Percentiles rank a stretch among this genome's conserved stretches.
These are phyloP conservation scores for Plenodomus lindquistii DNA, from an alignment of 2,329 filamentous ascomycete species.

Conservation along the genomic window DNA sequence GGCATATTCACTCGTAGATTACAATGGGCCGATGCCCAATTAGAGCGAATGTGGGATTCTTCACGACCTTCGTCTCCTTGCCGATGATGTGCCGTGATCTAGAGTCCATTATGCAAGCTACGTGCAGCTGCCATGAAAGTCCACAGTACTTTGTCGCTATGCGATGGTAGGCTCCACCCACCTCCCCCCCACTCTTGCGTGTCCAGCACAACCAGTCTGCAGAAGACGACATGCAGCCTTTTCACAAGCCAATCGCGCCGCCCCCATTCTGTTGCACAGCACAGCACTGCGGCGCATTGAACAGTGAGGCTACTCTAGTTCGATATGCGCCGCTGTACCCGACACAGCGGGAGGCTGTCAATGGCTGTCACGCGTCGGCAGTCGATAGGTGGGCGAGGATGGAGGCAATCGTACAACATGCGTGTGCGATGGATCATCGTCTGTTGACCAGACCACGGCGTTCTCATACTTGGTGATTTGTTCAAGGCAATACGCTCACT, in stretches of 20 bases:
- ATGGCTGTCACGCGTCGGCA: conserved; percentile 11
- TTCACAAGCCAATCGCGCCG: conserved; percentile 8
- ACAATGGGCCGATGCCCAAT: conserved; percentile 15
- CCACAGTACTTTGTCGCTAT: too few species aligned
- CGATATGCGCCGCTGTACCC: conserved; percentile 16
- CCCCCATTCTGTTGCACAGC: conserved; percentile 8
- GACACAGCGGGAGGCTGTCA: conserved; percentile 7
- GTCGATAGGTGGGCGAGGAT: conserved; percentile 27
- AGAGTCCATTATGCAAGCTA: too few species aligned
- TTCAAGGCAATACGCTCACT: too few species aligned
- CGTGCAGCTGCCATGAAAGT: too few species aligned
- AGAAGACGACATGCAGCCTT: neutral
- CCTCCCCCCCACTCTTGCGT: conserved; percentile 6
- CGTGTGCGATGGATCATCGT: too few species aligned
- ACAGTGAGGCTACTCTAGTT: neutral
- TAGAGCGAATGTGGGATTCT: too few species aligned
- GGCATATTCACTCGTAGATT: conserved; percentile 27
- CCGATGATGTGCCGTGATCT: too few species aligned
- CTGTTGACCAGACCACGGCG: too few species aligned
- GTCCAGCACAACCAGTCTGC: neutral
- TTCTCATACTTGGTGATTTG: too few species aligned
- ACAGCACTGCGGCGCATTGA: neutral
- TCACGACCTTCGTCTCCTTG: too few species aligned
- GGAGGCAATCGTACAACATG: conserved; percentile 9
- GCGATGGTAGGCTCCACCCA: too few species aligned